Conservation (phyloP, 345 rosid species). For the Turnera subulata region DNA sequence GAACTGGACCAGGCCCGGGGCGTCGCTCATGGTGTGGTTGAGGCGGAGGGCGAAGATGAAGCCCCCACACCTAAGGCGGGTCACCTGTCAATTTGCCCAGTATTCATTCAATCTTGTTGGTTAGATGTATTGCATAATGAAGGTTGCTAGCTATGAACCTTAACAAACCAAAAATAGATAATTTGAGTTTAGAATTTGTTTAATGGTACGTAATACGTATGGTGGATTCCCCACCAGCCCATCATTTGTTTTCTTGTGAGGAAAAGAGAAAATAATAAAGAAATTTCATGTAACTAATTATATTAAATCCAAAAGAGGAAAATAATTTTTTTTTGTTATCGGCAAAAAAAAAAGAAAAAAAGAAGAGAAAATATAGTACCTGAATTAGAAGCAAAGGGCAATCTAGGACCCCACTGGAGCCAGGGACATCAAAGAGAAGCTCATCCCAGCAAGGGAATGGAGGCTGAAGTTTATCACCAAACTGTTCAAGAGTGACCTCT, state of each 20-base stretch:
- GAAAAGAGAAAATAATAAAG: no score
- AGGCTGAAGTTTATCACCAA: constrained; percentile 15
- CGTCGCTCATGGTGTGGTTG: constrained; percentile 19
- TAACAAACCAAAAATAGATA: neutral
- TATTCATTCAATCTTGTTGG: no score
- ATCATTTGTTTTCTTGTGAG: no score
- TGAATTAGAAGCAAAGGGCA: constrained; percentile 20
- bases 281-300: no score
- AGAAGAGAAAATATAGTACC: neutral
- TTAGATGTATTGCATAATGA: no score
- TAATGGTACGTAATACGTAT: no score
- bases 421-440: constrained; percentile 24
- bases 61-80: constrained; percentile 21
- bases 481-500: constrained; percentile 8
- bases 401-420: constrained; percentile 14
- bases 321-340: no score
- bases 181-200: no score
- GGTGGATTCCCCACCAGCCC: no score
- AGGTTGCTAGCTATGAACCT: no score
- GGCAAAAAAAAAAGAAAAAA: no score
- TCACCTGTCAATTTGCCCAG: constrained; percentile 7
- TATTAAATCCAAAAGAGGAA: no score
- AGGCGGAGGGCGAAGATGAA: constrained; percentile 15
- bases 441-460: constrained; percentile 16
- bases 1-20: constrained; percentile 10